Evolutionary conservation across 345 rosid genomes (phyloP), one percentile per base, ranked within the genome.

Genomic region (Clausena lansium): DNA sequence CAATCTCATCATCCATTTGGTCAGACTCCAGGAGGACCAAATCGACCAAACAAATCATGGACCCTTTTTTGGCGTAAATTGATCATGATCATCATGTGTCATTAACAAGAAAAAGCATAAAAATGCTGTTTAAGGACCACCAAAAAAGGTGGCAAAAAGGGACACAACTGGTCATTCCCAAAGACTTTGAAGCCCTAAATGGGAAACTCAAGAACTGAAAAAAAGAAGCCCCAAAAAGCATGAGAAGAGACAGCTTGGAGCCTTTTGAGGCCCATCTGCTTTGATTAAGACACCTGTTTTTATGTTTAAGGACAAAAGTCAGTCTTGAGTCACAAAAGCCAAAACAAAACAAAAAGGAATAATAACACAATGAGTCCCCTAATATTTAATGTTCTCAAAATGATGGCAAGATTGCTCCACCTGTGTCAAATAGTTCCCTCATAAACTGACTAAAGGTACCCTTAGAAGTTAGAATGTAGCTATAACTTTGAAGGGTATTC

Each of bases 121-220:
- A 60, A 72, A 75, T 19, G 68, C 22, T 66, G 73, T 67, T 52
- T n/a, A 15, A 27, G 81, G 81, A 81, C 84, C 84, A 81, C 84
- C 19, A 24, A 54, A 3, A 57, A 28, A 55, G 57, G 58, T 65
- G 1, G 9, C 24, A 30, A 60, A 73, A 33, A 62, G 55, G 81
- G 81, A 25, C 78, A 77, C 38, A 55, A 64, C 67, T 22, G 54
- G 67, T n/a, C 10, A 57, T 58, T 75, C 36, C 39, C 64, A 39
- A 30, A 30, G 27, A 62, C 59, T 65, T 69, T 59, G 54, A 59
- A 58, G 65, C 65, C 67, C 76, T n/a, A 71, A 63, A 33, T 35
- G 20, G 28, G 69, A 75, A 69, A 9, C 32, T 35, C 15, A n/a
- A 8, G 60, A 60, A 63, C 25, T 32, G 0, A 25, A 45, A 6